These are phyloP conservation scores for Entomortierella beljakovae DNA, from an alignment of 192 early-diverging fungal genomes.

Conservation along the genomic window DNA sequence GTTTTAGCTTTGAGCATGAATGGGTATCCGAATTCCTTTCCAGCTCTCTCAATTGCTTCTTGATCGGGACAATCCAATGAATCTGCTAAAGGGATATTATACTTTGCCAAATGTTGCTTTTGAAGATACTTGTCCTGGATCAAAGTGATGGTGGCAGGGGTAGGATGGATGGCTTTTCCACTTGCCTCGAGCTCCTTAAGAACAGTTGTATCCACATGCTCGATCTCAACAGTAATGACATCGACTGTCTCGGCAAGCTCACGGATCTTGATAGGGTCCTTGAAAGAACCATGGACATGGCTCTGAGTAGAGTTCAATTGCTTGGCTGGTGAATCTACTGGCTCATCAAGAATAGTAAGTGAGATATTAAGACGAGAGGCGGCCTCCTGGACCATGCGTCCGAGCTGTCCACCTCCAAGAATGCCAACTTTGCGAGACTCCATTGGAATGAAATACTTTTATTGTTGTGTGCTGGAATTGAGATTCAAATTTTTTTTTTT, in stretches of 20 bases:
- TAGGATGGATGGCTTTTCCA: conserved; percentile 77
- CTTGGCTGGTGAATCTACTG: conserved; percentile 83
- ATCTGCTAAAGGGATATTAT: conserved; percentile 78
- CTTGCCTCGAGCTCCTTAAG: conserved; percentile 71
- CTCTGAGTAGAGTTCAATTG: conserved; percentile 74
- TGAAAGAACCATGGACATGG: conserved; percentile 90
- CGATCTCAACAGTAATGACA: conserved; percentile 98
- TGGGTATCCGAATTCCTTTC: conserved; percentile 85
- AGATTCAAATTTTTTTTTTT: not conserved
- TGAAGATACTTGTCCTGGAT: conserved; percentile 99
- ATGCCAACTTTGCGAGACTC: conserved; percentile 65
- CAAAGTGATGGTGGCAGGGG: conserved; percentile 81
- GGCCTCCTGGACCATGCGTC: conserved; percentile 97
- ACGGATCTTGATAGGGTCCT: conserved; percentile 79
- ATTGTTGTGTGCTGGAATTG: not conserved
- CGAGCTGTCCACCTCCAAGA: conserved; percentile 93
- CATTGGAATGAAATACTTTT: conserved; percentile 34
- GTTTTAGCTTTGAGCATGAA: conserved; percentile 96
- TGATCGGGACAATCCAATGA: conserved; percentile 71
- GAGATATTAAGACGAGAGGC: conserved; percentile 90
- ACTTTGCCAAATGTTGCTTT: conserved; percentile 79
- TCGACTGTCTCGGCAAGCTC: conserved; percentile 80
- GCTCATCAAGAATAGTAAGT: conserved; percentile 87
- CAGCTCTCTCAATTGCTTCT: conserved; percentile 64
- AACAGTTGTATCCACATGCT: conserved; percentile 87